Percentiles rank a stretch among this genome's conserved stretches.
Evolutionary conservation across 2,329 filamentous ascomycete genomes (phyloP).

Genomic region (Verticillium nonalfalfae): DNA sequence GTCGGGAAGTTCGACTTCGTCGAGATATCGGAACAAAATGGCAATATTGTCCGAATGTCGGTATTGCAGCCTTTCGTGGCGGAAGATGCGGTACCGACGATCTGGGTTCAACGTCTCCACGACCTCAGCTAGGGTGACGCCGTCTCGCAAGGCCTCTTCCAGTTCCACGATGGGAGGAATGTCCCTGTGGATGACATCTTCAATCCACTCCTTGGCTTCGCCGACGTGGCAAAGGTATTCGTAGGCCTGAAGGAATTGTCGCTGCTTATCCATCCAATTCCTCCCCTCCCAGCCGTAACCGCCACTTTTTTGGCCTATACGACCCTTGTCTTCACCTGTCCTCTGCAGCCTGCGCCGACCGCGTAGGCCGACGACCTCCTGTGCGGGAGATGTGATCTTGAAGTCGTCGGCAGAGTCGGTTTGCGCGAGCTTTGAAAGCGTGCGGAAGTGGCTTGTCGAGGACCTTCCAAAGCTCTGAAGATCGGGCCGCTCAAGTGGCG

Average conservation of each 20-base stretch:
- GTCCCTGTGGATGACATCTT: conserved; percentile 75
- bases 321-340: conserved; percentile 40
- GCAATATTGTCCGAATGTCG: conserved; percentile 98
- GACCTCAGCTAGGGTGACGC: conserved; percentile 89
- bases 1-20: conserved; percentile 87
- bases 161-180: conserved; percentile 91
- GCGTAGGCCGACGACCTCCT: conserved; percentile 83
- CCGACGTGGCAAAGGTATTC: conserved; percentile 99
- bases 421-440: conserved; percentile 76
- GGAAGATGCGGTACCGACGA: conserved; percentile 74
- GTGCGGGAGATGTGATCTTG: conserved; percentile 66
- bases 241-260: conserved; percentile 93
- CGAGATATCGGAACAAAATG: conserved; percentile 88
- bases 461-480: conserved; percentile 80
- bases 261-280: conserved; percentile 99
- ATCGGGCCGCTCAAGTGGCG: conserved; percentile 60
- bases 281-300: conserved; percentile 70
- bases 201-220: conserved; percentile 98
- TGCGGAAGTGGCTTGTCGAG: conserved; percentile 82
- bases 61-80: conserved; percentile 78
- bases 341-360: conserved; percentile 80
- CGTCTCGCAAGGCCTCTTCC: conserved; percentile 86
- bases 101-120: conserved; percentile 83
- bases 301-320: conserved; percentile 37
- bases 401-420: conserved; percentile 74